phyloP scores from a whole-genome alignment of 345 rosid genomes.

The Eucalyptus leucophloia region DNA sequence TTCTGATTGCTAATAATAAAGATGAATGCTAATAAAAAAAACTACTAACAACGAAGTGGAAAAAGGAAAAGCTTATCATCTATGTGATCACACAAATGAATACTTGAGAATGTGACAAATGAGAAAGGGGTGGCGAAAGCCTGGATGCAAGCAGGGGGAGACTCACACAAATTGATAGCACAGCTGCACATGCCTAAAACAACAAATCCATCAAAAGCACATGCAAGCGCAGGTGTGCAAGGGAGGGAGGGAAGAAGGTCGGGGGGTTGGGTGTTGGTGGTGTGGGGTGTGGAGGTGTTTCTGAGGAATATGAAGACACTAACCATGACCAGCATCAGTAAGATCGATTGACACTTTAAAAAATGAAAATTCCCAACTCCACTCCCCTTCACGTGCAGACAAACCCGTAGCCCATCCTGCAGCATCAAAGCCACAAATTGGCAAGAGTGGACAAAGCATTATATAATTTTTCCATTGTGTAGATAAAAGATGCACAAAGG shows the following conservation, averaged over 20 bases:
- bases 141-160: neutral
- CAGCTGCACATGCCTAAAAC: neutral
- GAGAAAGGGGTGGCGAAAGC: neutral
- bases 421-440: neutral
- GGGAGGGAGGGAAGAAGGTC: neutral
- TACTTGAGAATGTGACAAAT: neutral
- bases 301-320: constrained; percentile 3
- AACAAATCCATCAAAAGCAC: neutral
- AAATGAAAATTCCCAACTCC: constrained; percentile 52
- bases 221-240: neutral
- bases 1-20: neutral
- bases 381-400: constrained; percentile 51
- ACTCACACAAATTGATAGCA: neutral
- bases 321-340: constrained; percentile 91
- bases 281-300: neutral
- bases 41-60: neutral
- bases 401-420: constrained; percentile 81
- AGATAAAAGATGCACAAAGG: too few species aligned
- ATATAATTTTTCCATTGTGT: neutral
- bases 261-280: too few species aligned
- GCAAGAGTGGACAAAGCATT: neutral
- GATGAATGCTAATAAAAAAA: neutral
- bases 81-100: neutral
- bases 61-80: neutral
- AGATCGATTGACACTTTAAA: constrained; percentile 53